These are phyloP conservation scores for Suillus subluteus DNA, from an alignment of 768 basidiomycete genomes.

Conservation along the genomic window DNA sequence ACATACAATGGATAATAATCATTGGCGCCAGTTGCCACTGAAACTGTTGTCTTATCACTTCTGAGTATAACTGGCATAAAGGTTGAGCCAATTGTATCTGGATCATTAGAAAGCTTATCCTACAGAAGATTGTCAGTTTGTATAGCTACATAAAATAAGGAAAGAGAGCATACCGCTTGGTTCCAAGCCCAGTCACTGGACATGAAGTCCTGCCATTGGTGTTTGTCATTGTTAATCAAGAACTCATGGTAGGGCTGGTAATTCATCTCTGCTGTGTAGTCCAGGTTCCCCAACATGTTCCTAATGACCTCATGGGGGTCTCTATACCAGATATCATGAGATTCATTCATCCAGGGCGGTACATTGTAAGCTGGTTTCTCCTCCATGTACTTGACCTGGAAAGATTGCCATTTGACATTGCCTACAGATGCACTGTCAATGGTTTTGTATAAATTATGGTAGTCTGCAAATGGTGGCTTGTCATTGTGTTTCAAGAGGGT, in stretches of 20 bases:
- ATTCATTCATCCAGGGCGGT: constrained; percentile 30
- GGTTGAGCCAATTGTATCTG: not conserved
- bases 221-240: too few species aligned
- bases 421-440: constrained; percentile 32
- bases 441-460: constrained; percentile 23
- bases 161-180: too few species aligned
- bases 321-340: constrained; percentile 32
- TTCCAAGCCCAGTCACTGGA: too few species aligned
- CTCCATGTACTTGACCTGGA: constrained; percentile 21
- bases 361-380: constrained; percentile 15
- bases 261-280: constrained; percentile 26
- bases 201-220: too few species aligned
- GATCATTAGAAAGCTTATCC: too few species aligned
- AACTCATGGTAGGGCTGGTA: constrained; percentile 18
- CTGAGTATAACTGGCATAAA: constrained; percentile 26
- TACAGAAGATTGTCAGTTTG: too few species aligned
- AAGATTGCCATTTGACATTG: constrained; percentile 32
- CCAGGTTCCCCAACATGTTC: constrained; percentile 25
- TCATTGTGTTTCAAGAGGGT: constrained; percentile 8
- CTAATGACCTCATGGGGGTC: constrained; percentile 20
- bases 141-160: too few species aligned
- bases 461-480: constrained; percentile 23
- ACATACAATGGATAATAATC: constrained; percentile 32
- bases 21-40: constrained; percentile 27
- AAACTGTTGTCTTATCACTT: constrained; percentile 32